A percentile compares a stretch with the other conserved stretches of the same genome.
These are phyloP conservation scores for Lizanozyma gosingica DNA, from an alignment of 1,139 yeast genomes.

Conservation along the genomic window DNA sequence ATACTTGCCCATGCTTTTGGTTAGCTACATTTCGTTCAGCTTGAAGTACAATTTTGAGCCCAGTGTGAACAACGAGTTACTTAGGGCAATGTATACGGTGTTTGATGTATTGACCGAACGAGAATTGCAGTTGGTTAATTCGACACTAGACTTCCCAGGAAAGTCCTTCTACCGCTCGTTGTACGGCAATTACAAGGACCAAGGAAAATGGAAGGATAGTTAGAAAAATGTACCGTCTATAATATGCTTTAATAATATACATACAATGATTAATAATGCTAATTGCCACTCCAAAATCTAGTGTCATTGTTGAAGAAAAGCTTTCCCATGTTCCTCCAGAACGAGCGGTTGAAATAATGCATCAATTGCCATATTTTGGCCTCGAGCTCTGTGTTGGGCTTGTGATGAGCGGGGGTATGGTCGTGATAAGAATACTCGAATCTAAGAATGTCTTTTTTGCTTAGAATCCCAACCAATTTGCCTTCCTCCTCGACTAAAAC, in stretches of 20 bases:
- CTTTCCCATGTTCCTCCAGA: conserved; percentile 20
- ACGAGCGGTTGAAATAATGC: conserved; percentile 14
- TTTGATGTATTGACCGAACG: conserved; percentile 62
- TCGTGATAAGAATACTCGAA: conserved; percentile 36
- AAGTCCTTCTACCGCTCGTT: conserved; percentile 58
- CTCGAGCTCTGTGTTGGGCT: conserved; percentile 19
- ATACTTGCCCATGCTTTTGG: conserved; percentile 53
- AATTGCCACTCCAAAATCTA: conserved; percentile 10
- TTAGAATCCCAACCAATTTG: conserved; percentile 47
- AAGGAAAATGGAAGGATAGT: conserved; percentile 77
- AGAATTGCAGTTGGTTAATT: conserved; percentile 58
- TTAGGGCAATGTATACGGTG: conserved; percentile 50
- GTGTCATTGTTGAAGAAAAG: conserved; percentile 23
- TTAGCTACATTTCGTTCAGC: conserved; percentile 44
- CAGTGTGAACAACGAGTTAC: conserved; percentile 40
- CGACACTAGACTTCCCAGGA: conserved; percentile 65
- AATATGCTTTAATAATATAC: conserved; percentile 5
- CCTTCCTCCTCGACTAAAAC: conserved; percentile 58
- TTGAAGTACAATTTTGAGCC: conserved; percentile 42
- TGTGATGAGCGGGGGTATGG: conserved; percentile 9
- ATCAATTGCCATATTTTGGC: conserved; percentile 30
- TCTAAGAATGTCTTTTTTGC: conserved; percentile 59
- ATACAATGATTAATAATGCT: background rate
- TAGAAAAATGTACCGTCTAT: conserved; percentile 10
- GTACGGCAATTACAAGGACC: conserved; percentile 63